A percentile compares a stretch with the other conserved stretches of the same genome.
phyloP scores from a whole-genome alignment of 345 rosid genomes.

The Rhodamnia argentea region DNA sequence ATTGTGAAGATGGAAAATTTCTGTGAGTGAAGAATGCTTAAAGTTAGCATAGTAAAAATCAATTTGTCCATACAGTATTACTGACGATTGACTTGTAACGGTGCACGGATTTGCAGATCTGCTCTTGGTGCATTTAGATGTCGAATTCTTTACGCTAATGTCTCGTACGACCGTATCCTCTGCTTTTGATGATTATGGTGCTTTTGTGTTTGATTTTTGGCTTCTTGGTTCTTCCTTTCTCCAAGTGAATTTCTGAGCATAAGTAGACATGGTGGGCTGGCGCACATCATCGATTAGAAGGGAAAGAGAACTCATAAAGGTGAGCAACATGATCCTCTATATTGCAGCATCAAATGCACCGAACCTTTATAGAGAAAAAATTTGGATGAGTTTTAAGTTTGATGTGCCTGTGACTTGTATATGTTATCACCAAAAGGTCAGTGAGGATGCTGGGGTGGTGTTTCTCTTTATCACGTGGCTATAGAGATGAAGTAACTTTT shows the following conservation, averaged over 20 bases:
- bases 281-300: constrained; percentile 97
- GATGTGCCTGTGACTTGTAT: neutral
- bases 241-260: constrained; percentile 29
- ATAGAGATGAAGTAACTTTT: neutral
- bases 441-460: neutral
- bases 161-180: constrained; percentile 94
- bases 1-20: constrained; percentile 61
- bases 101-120: constrained; percentile 31
- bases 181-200: neutral
- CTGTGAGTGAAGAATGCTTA: constrained; percentile 37
- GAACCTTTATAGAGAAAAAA: neutral
- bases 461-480: neutral
- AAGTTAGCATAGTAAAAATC: neutral
- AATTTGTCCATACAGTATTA: neutral
- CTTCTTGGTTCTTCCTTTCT: neutral
- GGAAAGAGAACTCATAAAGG: constrained; percentile 81
- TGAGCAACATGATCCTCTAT: constrained; percentile 11
- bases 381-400: neutral
- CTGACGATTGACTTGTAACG: neutral
- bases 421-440: neutral
- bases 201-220: neutral
- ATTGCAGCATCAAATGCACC: neutral
- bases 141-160: constrained; percentile 79
- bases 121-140: constrained; percentile 71
- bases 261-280: constrained; percentile 98